phyloP scores from a whole-genome alignment of 371 early-diverging fungal genomes.

The Haplosporangium sp. region DNA sequence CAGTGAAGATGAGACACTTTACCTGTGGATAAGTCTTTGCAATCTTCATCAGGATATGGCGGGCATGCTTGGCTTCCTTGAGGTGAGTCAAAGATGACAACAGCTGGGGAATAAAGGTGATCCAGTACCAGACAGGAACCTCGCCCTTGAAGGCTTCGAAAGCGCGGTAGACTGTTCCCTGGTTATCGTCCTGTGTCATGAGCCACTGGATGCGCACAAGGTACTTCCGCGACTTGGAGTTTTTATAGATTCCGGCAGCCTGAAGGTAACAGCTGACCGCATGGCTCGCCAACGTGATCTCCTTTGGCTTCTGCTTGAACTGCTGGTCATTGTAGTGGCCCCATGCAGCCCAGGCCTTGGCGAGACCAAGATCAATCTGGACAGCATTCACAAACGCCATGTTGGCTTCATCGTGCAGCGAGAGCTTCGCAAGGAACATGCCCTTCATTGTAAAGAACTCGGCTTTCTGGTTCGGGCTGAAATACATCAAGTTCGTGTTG shows the following conservation, averaged over 20 bases:
- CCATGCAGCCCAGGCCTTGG: conserved; percentile 98
- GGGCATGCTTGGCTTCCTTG: conserved; percentile 84
- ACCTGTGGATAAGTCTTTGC: conserved; percentile 97
- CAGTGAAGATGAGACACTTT: neutral
- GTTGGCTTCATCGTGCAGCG: conserved; percentile 90
- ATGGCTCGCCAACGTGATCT: conserved; percentile 86
- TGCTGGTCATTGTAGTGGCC: conserved; percentile 94
- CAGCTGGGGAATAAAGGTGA: conserved; percentile 97
- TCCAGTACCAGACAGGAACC: conserved; percentile 97
- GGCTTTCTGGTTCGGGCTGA: conserved; percentile 94
- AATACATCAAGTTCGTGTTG: conserved; percentile 98
- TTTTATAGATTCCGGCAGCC: conserved; percentile 91
- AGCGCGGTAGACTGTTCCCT: conserved; percentile 78
- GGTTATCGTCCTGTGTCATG: conserved; percentile 89
- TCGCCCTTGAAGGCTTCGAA: conserved; percentile 93
- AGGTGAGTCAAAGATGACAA: conserved; percentile 77
- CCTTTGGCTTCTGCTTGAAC: conserved; percentile 85
- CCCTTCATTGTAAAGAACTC: conserved; percentile 98
- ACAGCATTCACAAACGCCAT: conserved; percentile 94
- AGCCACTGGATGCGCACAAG: conserved; percentile 95
- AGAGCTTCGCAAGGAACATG: conserved; percentile 90
- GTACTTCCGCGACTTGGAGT: conserved; percentile 88
- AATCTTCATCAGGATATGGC: conserved; percentile 87
- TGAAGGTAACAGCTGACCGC: conserved; percentile 98
- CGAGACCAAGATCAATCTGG: conserved; percentile 88